Evolutionary conservation across 2,329 filamentous ascomycete genomes (phyloP).

Genomic region (Verticillium dahliae): DNA sequence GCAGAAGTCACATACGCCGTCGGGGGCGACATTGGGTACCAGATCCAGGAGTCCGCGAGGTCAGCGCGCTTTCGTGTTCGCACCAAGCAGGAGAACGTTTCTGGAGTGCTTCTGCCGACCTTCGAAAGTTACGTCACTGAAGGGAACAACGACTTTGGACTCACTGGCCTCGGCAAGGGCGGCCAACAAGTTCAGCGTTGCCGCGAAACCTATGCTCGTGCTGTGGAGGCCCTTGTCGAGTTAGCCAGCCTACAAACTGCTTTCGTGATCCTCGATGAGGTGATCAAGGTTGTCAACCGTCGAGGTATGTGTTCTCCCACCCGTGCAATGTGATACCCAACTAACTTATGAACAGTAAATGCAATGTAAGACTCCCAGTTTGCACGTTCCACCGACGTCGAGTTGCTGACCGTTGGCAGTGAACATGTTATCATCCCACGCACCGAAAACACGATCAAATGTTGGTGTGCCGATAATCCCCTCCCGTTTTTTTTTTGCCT

Average conservation of each 20-base stretch:
- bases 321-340: not conserved
- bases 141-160: conserved; percentile 88
- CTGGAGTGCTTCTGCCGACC: conserved; percentile 85
- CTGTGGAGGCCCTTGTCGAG: conserved; percentile 93
- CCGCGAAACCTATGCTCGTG: conserved; percentile 90
- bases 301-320: conserved; percentile 53
- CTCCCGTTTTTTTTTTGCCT: not conserved
- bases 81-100: conserved; percentile 97
- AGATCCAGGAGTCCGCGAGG: conserved; percentile 94
- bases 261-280: conserved; percentile 95
- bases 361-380: conserved; percentile 49
- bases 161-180: conserved; percentile 93
- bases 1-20: conserved; percentile 97
- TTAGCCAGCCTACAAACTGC: conserved; percentile 94
- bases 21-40: conserved; percentile 90
- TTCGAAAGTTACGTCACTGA: conserved; percentile 90
- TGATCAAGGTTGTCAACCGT: conserved; percentile 98
- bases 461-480: conserved; percentile 32
- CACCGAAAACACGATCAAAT: conserved; percentile 99
- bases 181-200: conserved; percentile 95
- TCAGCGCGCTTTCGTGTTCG: conserved; percentile 87
- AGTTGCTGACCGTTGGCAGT: conserved; percentile 30
- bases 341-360: conserved; percentile 57
- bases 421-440: conserved; percentile 95
- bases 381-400: conserved; percentile 35